phyloP scores from a whole-genome alignment of 768 basidiomycete genomes.

The Kwoniella bestiolae region DNA sequence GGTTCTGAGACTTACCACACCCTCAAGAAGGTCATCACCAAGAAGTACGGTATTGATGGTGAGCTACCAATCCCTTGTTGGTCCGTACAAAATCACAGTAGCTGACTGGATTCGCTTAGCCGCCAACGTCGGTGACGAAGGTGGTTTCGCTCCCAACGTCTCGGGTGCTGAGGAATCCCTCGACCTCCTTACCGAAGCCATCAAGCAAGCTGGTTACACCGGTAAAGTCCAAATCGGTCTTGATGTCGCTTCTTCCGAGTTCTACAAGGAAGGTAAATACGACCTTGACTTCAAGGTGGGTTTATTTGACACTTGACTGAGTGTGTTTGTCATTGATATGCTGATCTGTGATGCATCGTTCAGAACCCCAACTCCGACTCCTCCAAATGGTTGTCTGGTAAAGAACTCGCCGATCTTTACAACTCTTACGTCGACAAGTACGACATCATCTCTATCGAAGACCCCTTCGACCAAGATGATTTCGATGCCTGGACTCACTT shows the following conservation, averaged over 20 bases:
- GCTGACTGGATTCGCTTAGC: constrained; percentile 61
- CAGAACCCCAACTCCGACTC: constrained; percentile 99
- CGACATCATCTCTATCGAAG: constrained; percentile 71
- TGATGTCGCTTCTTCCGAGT: constrained; percentile 98
- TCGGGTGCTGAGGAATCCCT: constrained; percentile 95
- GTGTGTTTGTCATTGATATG: neutral
- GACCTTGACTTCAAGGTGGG: constrained; percentile 71
- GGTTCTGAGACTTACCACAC: constrained; percentile 98
- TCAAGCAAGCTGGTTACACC: constrained; percentile 96
- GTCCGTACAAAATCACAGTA: neutral
- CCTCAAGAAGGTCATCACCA: constrained; percentile 97
- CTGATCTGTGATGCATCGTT: constrained; percentile 60
- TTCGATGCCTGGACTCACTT: constrained; percentile 98
- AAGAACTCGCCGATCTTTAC: constrained; percentile 91
- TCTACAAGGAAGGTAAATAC: constrained; percentile 99
- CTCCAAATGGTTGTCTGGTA: constrained; percentile 91
- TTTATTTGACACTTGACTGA: constrained; percentile 1
- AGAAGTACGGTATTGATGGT: constrained; percentile 99
- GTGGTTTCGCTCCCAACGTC: constrained; percentile 99
- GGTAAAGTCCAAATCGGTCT: constrained; percentile 99
- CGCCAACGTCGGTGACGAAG: constrained; percentile 99
- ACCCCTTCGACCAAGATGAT: constrained; percentile 99
- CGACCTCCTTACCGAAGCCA: constrained; percentile 91
- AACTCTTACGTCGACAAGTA: constrained; percentile 84
- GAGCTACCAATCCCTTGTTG: constrained; percentile 41